Evolutionary conservation across 495 filamentous ascomycete species (phyloP).

Genomic region (Penicillium psychrofluorescens): DNA sequence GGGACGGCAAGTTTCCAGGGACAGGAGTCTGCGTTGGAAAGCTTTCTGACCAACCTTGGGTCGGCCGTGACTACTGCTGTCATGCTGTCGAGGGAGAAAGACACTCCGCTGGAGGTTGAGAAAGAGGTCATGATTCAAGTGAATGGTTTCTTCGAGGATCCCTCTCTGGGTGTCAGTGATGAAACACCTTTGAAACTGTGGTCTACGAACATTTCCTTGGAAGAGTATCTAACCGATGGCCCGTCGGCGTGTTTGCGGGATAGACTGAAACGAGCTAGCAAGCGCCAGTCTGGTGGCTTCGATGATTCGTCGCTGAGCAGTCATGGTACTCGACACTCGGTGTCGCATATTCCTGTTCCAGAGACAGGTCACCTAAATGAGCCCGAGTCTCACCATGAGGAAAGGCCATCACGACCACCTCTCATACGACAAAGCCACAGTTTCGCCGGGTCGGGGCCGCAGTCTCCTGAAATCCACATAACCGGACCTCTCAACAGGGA

Average conservation of each 20-base stretch:
- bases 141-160: conserved; percentile 55
- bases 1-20: conserved; percentile 51
- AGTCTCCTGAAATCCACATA: conserved; percentile 28
- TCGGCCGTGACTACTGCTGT: conserved; percentile 36
- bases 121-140: conserved; percentile 50
- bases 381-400: not conserved
- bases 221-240: conserved; percentile 34
- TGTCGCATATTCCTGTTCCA: conserved; percentile 5
- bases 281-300: conserved; percentile 8
- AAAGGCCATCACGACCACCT: conserved; percentile 10
- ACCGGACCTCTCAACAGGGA: conserved; percentile 17
- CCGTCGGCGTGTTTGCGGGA: conserved; percentile 24
- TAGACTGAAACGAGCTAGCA: conserved; percentile 16
- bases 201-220: conserved; percentile 41
- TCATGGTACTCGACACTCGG: conserved; percentile 25
- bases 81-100: conserved; percentile 26
- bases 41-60: conserved; percentile 44
- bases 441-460: conserved; percentile 9
- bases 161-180: conserved; percentile 31
- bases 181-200: conserved; percentile 44
- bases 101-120: conserved; percentile 37
- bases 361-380: conserved; percentile 4
- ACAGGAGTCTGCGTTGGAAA: conserved; percentile 39
- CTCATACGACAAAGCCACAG: conserved; percentile 18
- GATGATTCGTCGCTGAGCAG: conserved; percentile 30